Conservation (phyloP, 78 protist genomes). For the Mastigamoeba balamuthi region DNA sequence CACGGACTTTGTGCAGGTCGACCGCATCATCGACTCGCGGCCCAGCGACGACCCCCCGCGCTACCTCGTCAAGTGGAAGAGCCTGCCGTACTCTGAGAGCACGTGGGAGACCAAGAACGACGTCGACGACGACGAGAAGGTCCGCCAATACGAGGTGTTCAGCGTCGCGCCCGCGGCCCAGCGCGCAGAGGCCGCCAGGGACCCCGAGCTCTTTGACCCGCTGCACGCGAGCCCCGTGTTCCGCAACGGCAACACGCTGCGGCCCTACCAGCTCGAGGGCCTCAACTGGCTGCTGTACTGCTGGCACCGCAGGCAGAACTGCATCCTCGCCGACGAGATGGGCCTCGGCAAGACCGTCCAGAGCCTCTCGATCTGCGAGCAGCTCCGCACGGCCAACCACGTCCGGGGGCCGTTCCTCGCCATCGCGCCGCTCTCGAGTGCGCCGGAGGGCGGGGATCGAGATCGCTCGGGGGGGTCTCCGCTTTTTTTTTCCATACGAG, state of each 20-base stretch:
- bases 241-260: constrained; percentile 4
- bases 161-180: not conserved
- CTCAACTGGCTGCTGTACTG: constrained; percentile 87
- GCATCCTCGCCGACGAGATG: constrained; percentile 98
- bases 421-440: constrained; percentile 95
- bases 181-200: not conserved
- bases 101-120: constrained; percentile 56
- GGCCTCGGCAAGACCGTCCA: constrained; percentile 98
- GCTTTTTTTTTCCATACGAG: too few species aligned
- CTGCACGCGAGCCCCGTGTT: not conserved
- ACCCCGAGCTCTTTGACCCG: not conserved
- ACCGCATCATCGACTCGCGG: constrained; percentile 16
- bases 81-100: constrained; percentile 35
- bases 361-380: constrained; percentile 56
- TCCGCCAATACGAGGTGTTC: not conserved
- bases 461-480: too few species aligned
- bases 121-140: not conserved
- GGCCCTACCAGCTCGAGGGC: constrained; percentile 71
- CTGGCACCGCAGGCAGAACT: constrained; percentile 78
- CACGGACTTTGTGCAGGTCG: constrained; percentile 10
- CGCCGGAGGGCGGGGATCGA: too few species aligned
- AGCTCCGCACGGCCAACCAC: constrained; percentile 44
- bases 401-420: constrained; percentile 83
- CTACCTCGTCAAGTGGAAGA: constrained; percentile 65
- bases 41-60: not conserved